These are phyloP conservation scores for Pseudocercospora fijiensis DNA, from an alignment of 2,329 filamentous ascomycete genomes.

Conservation along the genomic window DNA sequence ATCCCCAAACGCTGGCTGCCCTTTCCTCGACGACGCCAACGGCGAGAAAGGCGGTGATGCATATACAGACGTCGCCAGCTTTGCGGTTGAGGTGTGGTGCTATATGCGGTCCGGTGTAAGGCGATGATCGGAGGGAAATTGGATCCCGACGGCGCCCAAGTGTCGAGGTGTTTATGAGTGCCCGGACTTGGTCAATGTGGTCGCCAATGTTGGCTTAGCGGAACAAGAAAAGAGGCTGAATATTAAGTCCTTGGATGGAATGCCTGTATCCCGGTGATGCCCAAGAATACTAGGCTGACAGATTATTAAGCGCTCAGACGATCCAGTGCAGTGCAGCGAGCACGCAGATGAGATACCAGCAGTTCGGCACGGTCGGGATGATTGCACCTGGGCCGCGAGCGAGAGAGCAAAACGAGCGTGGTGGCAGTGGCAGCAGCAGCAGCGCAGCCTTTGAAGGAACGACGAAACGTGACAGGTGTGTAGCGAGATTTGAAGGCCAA, in stretches of 20 bases:
- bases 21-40: slow-evolving; percentile 32
- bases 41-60: slow-evolving; percentile 37
- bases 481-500: slow-evolving; percentile 21
- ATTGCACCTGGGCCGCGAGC: background rate
- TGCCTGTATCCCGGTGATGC: slow-evolving; percentile 27
- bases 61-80: slow-evolving; percentile 35
- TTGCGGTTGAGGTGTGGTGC: slow-evolving; percentile 21
- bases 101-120: background rate
- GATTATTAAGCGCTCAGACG: slow-evolving; percentile 17
- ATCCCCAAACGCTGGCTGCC: slow-evolving; percentile 25
- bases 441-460: slow-evolving; percentile 26
- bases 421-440: no score
- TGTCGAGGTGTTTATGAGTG: slow-evolving; percentile 6
- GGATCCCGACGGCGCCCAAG: slow-evolving; percentile 8
- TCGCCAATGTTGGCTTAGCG: slow-evolving; percentile 17
- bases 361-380: slow-evolving; percentile 8
- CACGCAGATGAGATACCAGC: slow-evolving; percentile 7
- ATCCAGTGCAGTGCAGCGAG: background rate
- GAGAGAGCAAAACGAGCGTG: slow-evolving; percentile 22
- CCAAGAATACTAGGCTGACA: slow-evolving; percentile 25
- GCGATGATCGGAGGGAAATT: slow-evolving; percentile 1
- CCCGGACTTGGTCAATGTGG: slow-evolving; percentile 13
- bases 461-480: slow-evolving; percentile 26
- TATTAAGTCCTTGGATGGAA: slow-evolving; percentile 23
- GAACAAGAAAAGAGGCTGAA: slow-evolving; percentile 21